Evolutionary conservation across 176 grass and related monocot species (phyloP).

Genomic region (Ananas comosus): DNA sequence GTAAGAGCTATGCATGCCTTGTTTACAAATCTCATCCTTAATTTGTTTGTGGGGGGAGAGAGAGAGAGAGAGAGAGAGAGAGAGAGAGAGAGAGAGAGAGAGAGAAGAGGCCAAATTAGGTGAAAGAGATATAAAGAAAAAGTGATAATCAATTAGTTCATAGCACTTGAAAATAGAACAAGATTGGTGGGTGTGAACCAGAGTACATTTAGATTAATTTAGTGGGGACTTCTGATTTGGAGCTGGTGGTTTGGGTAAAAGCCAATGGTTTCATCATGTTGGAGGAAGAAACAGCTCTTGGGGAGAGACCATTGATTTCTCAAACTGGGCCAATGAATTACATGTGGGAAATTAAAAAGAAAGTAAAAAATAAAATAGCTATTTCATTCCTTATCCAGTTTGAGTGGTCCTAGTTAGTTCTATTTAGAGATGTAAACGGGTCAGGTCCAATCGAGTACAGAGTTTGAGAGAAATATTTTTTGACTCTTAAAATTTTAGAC

Average conservation of each 20-base stretch:
- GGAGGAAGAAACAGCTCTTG: conserved; percentile 21
- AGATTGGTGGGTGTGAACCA: background rate
- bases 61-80: background rate
- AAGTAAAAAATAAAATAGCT: no score
- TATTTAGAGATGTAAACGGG: no score
- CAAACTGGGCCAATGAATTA: conserved; percentile 30
- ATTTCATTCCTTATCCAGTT: no score
- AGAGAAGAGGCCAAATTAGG: no score
- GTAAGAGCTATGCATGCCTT: conserved; percentile 48
- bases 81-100: no score
- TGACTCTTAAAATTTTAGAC: no score
- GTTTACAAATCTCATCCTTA: conserved; percentile 40
- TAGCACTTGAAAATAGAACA: background rate
- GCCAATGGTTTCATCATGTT: conserved; percentile 47
- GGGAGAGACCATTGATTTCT: conserved; percentile 39
- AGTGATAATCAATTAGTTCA: background rate
- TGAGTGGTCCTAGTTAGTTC: no score
- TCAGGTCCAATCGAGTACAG: no score
- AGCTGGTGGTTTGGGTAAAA: conserved; percentile 9
- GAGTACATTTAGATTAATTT: background rate
- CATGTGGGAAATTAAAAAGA: background rate
- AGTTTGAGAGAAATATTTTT: no score
- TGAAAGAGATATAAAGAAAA: no score
- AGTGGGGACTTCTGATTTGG: background rate
- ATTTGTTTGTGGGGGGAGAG: background rate